A percentile compares a stretch with the other conserved stretches of the same genome.
phyloP scores from a whole-genome alignment of 345 rosid genomes.

The Populus euphratica region DNA sequence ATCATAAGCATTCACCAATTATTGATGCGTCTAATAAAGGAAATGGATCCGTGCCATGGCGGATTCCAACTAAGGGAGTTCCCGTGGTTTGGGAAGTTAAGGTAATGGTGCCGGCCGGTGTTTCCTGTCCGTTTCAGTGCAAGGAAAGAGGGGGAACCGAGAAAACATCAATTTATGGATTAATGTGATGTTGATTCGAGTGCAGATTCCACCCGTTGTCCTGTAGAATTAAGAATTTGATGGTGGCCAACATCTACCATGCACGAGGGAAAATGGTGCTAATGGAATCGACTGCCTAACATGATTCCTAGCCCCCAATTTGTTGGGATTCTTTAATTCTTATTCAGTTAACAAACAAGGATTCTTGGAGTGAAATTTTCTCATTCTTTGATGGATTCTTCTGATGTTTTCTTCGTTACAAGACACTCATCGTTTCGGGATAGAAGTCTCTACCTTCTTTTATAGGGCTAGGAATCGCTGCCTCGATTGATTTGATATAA shows the following conservation, averaged over 20 bases:
- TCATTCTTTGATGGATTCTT: not conserved
- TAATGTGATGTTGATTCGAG: not conserved
- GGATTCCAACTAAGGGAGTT: not conserved
- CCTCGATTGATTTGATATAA: constrained; percentile 16
- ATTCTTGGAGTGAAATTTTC: not conserved
- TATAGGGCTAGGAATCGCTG: constrained; percentile 7
- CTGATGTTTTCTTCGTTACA: not conserved
- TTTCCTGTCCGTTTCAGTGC: not conserved
- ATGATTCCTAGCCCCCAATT: constrained; percentile 21
- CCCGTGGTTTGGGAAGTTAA: not conserved
- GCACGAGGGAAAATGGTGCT: constrained; percentile 16
- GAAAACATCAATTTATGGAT: not conserved
- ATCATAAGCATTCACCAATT: not conserved
- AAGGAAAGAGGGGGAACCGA: not conserved
- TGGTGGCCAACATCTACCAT: too few species aligned
- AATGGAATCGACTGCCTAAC: constrained; percentile 19
- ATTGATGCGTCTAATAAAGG: not conserved
- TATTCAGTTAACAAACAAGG: not conserved
- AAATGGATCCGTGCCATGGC: not conserved
- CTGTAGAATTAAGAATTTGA: not conserved
- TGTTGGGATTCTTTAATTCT: constrained; percentile 30
- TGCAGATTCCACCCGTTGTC: not conserved
- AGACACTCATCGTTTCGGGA: not conserved
- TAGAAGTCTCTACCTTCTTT: not conserved
- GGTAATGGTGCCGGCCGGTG: not conserved